Percentiles rank a stretch among this genome's conserved stretches.
phyloP scores from a whole-genome alignment of 345 rosid genomes.

The Anastatica hierochuntica region DNA sequence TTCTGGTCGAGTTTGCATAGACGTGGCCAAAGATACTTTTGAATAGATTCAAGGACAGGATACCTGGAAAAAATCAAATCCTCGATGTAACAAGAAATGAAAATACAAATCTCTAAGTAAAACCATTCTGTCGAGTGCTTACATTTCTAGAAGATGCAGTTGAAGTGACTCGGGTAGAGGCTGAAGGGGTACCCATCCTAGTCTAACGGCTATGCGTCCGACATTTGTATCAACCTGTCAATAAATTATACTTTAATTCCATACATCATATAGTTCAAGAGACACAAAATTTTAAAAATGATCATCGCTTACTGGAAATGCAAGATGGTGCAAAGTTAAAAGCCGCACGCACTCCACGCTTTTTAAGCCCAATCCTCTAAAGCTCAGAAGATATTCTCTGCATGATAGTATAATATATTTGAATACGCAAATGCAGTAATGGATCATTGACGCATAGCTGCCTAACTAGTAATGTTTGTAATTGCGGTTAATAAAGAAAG shows the following conservation, averaged over 20 bases:
- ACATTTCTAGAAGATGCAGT: constrained; percentile 92
- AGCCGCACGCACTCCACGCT: constrained; percentile 99
- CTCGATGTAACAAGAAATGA: neutral
- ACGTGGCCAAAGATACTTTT: constrained; percentile 95
- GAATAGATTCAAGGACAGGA: constrained; percentile 86
- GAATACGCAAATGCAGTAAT: no score
- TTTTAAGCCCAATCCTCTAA: constrained; percentile 80
- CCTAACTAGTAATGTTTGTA: no score
- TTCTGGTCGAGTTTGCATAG: constrained; percentile 89
- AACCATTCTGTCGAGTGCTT: constrained; percentile 14
- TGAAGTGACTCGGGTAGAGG: constrained; percentile 98
- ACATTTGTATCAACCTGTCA: constrained; percentile 98
- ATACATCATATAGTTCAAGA: constrained; percentile 7
- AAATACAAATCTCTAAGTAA: neutral
- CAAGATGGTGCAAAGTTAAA: constrained; percentile 90
- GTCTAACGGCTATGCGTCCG: constrained; percentile 92
- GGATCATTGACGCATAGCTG: neutral
- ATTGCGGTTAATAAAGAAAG: neutral
- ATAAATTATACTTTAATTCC: neutral
- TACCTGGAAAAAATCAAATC: constrained; percentile 42
- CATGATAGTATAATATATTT: constrained; percentile 11
- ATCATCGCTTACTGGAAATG: constrained; percentile 74
- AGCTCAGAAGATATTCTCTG: constrained; percentile 81
- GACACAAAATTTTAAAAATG: neutral
- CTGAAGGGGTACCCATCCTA: constrained; percentile 98